These are phyloP conservation scores for Epichloe hybrida DNA, from an alignment of 2,329 filamentous ascomycete genomes.

Conservation along the genomic window DNA sequence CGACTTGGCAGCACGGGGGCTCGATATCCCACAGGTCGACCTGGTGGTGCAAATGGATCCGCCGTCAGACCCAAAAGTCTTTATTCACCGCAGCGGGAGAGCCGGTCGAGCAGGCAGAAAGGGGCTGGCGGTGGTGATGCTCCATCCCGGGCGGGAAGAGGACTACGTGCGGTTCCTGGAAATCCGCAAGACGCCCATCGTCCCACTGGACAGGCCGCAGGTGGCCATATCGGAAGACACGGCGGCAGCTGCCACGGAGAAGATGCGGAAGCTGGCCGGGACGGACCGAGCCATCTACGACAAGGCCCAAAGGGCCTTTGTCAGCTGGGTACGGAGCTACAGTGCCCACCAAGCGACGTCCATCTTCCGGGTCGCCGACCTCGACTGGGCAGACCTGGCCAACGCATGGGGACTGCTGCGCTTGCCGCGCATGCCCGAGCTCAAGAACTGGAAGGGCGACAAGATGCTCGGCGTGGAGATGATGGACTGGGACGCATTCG, in stretches of 20 bases:
- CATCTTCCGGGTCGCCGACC: conserved; percentile 71
- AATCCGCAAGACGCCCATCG: conserved; percentile 74
- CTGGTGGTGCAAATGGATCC: conserved; percentile 79
- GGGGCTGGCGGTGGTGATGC: conserved; percentile 72
- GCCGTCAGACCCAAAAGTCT: conserved; percentile 79
- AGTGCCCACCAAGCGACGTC: conserved; percentile 80
- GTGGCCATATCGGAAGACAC: conserved; percentile 47
- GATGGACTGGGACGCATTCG: conserved; percentile 53
- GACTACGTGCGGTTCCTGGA: conserved; percentile 82
- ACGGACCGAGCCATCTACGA: conserved; percentile 54
- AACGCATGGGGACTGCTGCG: conserved; percentile 75
- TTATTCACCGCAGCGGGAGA: conserved; percentile 84
- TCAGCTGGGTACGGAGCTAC: conserved; percentile 86
- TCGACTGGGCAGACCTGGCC: conserved; percentile 75
- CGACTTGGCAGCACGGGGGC: conserved; percentile 76
- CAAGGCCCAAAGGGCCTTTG: conserved; percentile 81
- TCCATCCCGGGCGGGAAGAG: conserved; percentile 75
- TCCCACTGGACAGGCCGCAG: conserved; percentile 42
- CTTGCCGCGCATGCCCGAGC: conserved; percentile 88
- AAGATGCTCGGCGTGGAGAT: conserved; percentile 42
- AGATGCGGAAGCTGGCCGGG: conserved; percentile 45
- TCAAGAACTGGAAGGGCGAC: conserved; percentile 60
- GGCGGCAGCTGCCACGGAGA: conserved; percentile 40
- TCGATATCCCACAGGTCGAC: conserved; percentile 87
- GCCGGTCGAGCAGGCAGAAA: conserved; percentile 80